phyloP scores from a whole-genome alignment of 2,329 filamentous ascomycete genomes.

The Colletotrichum lindemuthianum region DNA sequence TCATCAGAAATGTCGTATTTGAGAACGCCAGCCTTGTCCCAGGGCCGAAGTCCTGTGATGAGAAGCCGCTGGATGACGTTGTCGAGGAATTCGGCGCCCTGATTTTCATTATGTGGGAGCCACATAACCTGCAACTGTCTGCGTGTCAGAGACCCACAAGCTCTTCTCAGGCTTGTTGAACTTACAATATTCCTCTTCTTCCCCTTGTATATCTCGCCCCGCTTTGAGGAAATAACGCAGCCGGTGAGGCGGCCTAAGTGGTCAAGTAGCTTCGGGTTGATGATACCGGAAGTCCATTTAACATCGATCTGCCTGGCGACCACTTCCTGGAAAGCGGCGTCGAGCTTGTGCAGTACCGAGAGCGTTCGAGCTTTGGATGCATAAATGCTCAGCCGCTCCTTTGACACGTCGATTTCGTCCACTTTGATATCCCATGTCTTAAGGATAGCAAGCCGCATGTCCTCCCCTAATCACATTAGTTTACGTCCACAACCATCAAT shows the following conservation, averaged over 20 bases:
- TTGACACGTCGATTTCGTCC: constrained; percentile 44
- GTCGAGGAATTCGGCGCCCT: not conserved
- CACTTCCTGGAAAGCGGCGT: constrained; percentile 15
- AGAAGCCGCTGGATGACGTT: constrained; percentile 34
- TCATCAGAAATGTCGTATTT: not conserved
- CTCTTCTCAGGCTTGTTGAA: constrained; percentile 16
- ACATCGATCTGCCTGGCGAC: constrained; percentile 39
- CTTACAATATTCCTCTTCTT: too few relatives aligned
- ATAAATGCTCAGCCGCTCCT: constrained; percentile 46
- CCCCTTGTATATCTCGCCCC: too few relatives aligned
- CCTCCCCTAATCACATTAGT: constrained; percentile 22
- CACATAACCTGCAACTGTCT: too few relatives aligned
- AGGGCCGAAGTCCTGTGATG: constrained; percentile 17
- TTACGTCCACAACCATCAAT: not conserved
- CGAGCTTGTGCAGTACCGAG: constrained; percentile 44
- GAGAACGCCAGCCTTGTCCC: not conserved
- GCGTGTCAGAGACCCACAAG: too few relatives aligned
- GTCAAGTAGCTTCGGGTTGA: constrained; percentile 43
- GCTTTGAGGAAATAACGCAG: not conserved
- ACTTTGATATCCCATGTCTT: constrained; percentile 43
- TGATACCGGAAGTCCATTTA: constrained; percentile 39
- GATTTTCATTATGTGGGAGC: too few relatives aligned
- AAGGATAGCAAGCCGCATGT: constrained; percentile 3
- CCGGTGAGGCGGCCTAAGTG: constrained; percentile 52
- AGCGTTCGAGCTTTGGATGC: constrained; percentile 49